Evolutionary conservation across 2,329 filamentous ascomycete species (phyloP).

Genomic region (Colletotrichum tanaceti): DNA sequence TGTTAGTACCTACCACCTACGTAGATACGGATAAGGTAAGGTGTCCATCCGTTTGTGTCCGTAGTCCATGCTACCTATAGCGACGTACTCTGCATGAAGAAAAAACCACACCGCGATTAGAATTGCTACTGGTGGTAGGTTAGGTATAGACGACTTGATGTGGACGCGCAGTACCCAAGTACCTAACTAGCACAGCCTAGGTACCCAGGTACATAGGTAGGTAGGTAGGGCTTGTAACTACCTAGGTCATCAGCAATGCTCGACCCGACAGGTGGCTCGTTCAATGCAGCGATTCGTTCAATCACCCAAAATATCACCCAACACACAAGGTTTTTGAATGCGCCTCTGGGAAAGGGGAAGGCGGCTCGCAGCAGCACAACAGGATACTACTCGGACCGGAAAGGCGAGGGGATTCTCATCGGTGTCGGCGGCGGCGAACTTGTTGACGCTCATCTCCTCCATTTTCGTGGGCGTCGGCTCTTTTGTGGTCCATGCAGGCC

Average conservation of each 20-base stretch:
- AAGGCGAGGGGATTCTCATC: background rate
- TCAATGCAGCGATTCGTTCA: slow-evolving; percentile 14
- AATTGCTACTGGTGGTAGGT: background rate
- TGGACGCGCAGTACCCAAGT: background rate
- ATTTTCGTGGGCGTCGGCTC: slow-evolving; percentile 9
- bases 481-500: background rate
- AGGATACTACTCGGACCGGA: background rate
- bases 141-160: slow-evolving; percentile 3
- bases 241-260: slow-evolving; percentile 9
- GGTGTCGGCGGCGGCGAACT: slow-evolving; percentile 1
- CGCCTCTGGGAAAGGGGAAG: background rate
- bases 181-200: too few relatives aligned
- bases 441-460: slow-evolving; percentile 15
- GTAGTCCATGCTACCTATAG: slow-evolving; percentile 7
- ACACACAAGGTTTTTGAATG: slow-evolving; percentile 9
- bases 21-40: too few relatives aligned
- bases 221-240: too few relatives aligned
- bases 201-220: too few relatives aligned
- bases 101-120: slow-evolving; percentile 14
- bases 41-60: too few relatives aligned
- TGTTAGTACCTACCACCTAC: background rate
- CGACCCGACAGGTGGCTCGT: slow-evolving; percentile 17
- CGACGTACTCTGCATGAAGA: slow-evolving; percentile 19
- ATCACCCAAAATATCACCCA: slow-evolving; percentile 30
- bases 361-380: background rate